These are phyloP conservation scores for Mycena vulgaris DNA, from an alignment of 768 basidiomycete genomes.

Conservation along the genomic window DNA sequence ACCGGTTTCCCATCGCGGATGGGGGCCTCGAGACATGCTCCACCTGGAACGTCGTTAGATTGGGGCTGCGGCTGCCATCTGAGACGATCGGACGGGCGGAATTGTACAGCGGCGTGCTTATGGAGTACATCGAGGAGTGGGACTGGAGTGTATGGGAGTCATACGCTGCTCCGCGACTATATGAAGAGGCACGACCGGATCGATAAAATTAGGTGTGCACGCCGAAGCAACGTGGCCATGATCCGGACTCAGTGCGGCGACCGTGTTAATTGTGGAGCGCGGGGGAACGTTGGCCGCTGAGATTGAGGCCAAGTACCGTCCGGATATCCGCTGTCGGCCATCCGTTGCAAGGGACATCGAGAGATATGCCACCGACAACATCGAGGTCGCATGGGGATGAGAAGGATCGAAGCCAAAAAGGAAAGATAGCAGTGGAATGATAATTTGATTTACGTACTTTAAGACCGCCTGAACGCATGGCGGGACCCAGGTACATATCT, in stretches of 20 bases:
- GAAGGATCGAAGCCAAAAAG: too few relatives aligned
- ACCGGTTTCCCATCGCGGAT: slow-evolving; percentile 51
- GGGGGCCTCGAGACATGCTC: slow-evolving; percentile 38
- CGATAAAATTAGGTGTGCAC: slow-evolving; percentile 32
- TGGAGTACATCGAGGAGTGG: slow-evolving; percentile 16
- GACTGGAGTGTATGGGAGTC: not conserved
- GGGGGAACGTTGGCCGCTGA: too few relatives aligned
- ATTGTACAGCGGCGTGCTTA: slow-evolving; percentile 22
- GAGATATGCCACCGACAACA: too few relatives aligned
- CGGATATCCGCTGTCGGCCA: too few relatives aligned
- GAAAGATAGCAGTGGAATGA: too few relatives aligned
- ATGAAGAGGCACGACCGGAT: slow-evolving; percentile 9
- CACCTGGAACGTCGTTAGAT: slow-evolving; percentile 32
- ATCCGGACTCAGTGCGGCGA: slow-evolving; percentile 21
- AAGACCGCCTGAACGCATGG: too few relatives aligned
- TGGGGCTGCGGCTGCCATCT: slow-evolving; percentile 33
- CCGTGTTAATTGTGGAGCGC: slow-evolving; percentile 2
- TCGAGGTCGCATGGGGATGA: too few relatives aligned
- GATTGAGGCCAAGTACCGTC: too few relatives aligned
- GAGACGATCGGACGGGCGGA: slow-evolving; percentile 10
- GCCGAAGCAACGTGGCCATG: slow-evolving; percentile 33
- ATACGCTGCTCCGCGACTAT: not conserved
- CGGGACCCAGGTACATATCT: too few relatives aligned
- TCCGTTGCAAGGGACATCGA: too few relatives aligned
- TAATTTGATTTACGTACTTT: too few relatives aligned